Base-by-base conservation (phyloP, 208 protist species). In the Leishmania lainsoni region DNA sequence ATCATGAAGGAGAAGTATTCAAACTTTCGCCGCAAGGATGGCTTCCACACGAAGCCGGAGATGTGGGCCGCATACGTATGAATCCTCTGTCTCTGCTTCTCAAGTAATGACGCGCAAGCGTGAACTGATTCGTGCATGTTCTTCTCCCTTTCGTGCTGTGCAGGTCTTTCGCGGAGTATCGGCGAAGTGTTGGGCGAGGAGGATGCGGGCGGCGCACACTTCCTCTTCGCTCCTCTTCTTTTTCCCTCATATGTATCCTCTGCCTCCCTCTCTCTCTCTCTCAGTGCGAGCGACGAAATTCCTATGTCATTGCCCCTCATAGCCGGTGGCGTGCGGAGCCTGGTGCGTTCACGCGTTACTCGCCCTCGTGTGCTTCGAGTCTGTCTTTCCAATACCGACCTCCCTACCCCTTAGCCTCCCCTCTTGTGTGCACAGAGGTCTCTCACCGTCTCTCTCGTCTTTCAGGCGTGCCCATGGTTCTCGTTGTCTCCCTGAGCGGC, bases 1-100 rank as follows among this genome's bases (percentile, higher is more conserved):
- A 94, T 98, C 76, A 90, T 98, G 81, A 79, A 89, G 83, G 79
- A 80, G 17, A 98, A 96, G 88, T 93, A 98, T 79, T 87, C 89
- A 1, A 92, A 95, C 79, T 95, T 83, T 75, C 89, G 87, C 58
- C 92, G 95, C 61, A 95, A 94, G 87, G 95, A 98, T 52, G 92
- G 95, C 66, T 96, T 87, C 79, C 92, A 96, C 80, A 96, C 95
- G 29, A 92, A 92, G 79, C 95, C 95, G 9, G 76, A 94, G 70
- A 90, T 80, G 68, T 98, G 95, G 95, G 93, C 93, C 0, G 89
- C 93, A 3, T 96, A 97, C 80, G 89, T 96, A 8, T 97, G 29
- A 93, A 83, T 10, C 51, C 6, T 42, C 26, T 26, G 20, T 17
- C 29, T 10, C 2, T 14, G 22, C 29, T 5, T 61, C 56, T 61